Evolutionary conservation across 768 basidiomycete genomes (phyloP).

Genomic region (Mycena rosella): DNA sequence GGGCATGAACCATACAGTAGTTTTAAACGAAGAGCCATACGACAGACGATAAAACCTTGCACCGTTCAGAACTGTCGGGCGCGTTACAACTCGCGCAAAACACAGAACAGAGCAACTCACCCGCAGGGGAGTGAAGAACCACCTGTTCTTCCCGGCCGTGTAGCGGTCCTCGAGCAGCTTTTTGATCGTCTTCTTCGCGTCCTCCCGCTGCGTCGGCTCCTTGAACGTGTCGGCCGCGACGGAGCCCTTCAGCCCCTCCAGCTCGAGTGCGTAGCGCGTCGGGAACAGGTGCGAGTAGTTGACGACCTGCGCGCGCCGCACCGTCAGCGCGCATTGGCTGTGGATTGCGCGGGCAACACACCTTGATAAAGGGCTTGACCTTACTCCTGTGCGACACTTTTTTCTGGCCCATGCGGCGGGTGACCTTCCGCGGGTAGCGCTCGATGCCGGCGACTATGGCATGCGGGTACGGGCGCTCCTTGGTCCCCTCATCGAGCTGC

Average conservation of each 20-base stretch:
- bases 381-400: constrained; percentile 92
- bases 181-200: constrained; percentile 96
- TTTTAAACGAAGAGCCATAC: constrained; percentile 28
- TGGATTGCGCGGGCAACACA: constrained; percentile 49
- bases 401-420: constrained; percentile 97
- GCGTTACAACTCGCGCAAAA: background rate
- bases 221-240: constrained; percentile 94
- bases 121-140: constrained; percentile 93
- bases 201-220: constrained; percentile 95
- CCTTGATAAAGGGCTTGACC: constrained; percentile 99
- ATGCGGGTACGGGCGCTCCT: constrained; percentile 96
- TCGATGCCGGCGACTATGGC: constrained; percentile 99
- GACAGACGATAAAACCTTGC: constrained; percentile 13
- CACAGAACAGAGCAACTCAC: constrained; percentile 53
- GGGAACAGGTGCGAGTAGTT: constrained; percentile 99
- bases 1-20: constrained; percentile 35
- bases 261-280: constrained; percentile 97
- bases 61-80: constrained; percentile 51
- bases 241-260: constrained; percentile 92
- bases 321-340: background rate
- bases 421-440: constrained; percentile 98
- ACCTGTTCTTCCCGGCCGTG: constrained; percentile 94
- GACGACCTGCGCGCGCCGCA: constrained; percentile 66
- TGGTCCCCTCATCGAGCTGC: constrained; percentile 96
- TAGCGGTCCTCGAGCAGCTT: constrained; percentile 97